A percentile compares a stretch with the other conserved stretches of the same genome.
Evolutionary conservation across 2,329 filamentous ascomycete genomes (phyloP).

Genomic region (Conoideocrella luteorostrata): DNA sequence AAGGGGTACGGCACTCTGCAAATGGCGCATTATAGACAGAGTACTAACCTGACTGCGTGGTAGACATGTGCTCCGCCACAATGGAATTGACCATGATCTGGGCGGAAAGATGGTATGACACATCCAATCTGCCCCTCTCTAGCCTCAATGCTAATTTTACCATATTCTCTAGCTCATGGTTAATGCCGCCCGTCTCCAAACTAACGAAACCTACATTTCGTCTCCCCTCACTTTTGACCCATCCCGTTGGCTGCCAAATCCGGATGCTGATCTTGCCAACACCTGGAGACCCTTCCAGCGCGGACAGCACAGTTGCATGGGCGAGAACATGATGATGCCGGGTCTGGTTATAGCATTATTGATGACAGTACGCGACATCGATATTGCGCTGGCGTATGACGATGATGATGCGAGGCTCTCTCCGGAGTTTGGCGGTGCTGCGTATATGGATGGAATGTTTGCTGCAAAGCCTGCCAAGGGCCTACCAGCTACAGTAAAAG

Average conservation of each 20-base stretch:
- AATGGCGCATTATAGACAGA: not conserved
- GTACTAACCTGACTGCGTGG: too few species aligned
- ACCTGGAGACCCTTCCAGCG: conserved; percentile 1
- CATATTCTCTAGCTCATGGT: not conserved
- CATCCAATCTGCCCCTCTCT: not conserved
- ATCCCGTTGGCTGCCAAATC: conserved; percentile 2
- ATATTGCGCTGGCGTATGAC: conserved; percentile 2
- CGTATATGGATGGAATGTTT: conserved; percentile 4
- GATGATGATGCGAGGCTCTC: not conserved
- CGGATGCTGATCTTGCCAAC: conserved; percentile 1
- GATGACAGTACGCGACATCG: not conserved
- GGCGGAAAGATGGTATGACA: not conserved
- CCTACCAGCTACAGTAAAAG: conserved; percentile 3
- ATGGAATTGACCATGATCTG: not conserved
- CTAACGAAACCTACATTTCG: not conserved
- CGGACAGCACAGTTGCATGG: conserved; percentile 6
- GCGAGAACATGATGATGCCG: conserved; percentile 7
- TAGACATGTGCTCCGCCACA: not conserved
- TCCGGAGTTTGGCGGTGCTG: not conserved
- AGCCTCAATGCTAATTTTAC: not conserved
- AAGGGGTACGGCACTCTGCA: not conserved
- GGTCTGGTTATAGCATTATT: not conserved
- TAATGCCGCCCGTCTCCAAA: not conserved
- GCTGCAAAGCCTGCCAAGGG: conserved; percentile 5
- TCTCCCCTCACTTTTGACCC: conserved; percentile 3